Evolutionary conservation across 2,329 filamentous ascomycete genomes (phyloP), one percentile per base, ranked within the genome.

Genomic region (Geosmithia flava): DNA sequence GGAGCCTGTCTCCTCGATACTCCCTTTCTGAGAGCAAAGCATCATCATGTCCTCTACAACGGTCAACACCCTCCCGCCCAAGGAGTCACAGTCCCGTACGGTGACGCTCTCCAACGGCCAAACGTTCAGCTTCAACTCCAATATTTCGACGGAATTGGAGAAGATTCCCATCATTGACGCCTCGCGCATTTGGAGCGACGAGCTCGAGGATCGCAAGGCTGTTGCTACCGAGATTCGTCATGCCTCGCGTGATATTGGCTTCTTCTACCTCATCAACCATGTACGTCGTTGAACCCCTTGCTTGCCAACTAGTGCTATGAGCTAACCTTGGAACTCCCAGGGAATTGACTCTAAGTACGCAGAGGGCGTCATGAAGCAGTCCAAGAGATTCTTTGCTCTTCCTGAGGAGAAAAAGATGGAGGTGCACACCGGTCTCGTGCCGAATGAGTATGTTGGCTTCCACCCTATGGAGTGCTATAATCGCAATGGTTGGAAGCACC

Each of bases 321-420:
- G 20, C 39, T 40, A 45, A 56, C 49, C 10, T 17, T 16, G 8
- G 3, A 19, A 52, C 57, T 27, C 39, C 46, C 16, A 56, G 58
- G 53, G 54, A 29, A 55, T 66, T 50, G 58, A 65, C 49, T 50
- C 58, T 50, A 47, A 45, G 41, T 55, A 61, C 51, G 52, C 59
- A 17, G 53, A 59, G 19, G 51, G 49, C 0, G 61, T 68, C 1
- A 63, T 68, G 20, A 27, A 58, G 42, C 66, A 69, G 48, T 63
- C 64, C 1, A 62, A 65, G 27, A 55, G 59, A 1, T 67, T 74
- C 48, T 74, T 74, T 48, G 55, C 62, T 2, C 54, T 71, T 2
- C 62, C 68, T 0, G 56, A 65, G 5, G 63, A 70, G 48, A 69
- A 68, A 52, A 74, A 72, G 52, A 60, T 72, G 49, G 63, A 71